Percentiles rank a stretch among this genome's conserved stretches.
Conservation (phyloP, 331 rosid species). For the Arachis monticola region DNA sequence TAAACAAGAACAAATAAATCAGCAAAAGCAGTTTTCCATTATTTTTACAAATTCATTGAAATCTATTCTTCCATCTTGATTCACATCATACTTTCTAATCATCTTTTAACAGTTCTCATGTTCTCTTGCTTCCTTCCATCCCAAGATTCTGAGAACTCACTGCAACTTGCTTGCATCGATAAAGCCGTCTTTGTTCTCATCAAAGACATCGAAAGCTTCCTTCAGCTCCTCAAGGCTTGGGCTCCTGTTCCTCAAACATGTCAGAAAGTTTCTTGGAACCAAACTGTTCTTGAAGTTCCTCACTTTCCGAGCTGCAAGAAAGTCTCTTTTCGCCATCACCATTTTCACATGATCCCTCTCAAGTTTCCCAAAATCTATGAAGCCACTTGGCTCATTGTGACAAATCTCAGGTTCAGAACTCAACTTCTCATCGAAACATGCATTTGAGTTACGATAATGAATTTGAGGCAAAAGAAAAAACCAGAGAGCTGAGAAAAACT, state of each 20-base stretch:
- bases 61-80: constrained; percentile 75
- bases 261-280: constrained; percentile 49
- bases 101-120: constrained; percentile 64
- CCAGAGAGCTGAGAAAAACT: constrained; percentile 36
- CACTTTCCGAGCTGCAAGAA: constrained; percentile 58
- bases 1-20: constrained; percentile 19
- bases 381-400: constrained; percentile 19
- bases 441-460: constrained; percentile 20
- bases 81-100: constrained; percentile 64
- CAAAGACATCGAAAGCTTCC: constrained; percentile 82
- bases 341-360: constrained; percentile 55
- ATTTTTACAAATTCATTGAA: constrained; percentile 72
- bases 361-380: constrained; percentile 45
- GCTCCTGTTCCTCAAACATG: constrained; percentile 78
- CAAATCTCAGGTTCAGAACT: constrained; percentile 26
- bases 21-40: constrained; percentile 68
- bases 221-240: constrained; percentile 85
- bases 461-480: constrained; percentile 34
- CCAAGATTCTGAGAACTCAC: constrained; percentile 66
- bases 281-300: constrained; percentile 49
- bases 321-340: constrained; percentile 65
- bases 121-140: constrained; percentile 60
- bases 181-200: constrained; percentile 75
- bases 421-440: not conserved
- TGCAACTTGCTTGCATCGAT: constrained; percentile 77